Evolutionary conservation across 768 basidiomycete species (phyloP).

Genomic region (Stropharia rugosoannulata): DNA sequence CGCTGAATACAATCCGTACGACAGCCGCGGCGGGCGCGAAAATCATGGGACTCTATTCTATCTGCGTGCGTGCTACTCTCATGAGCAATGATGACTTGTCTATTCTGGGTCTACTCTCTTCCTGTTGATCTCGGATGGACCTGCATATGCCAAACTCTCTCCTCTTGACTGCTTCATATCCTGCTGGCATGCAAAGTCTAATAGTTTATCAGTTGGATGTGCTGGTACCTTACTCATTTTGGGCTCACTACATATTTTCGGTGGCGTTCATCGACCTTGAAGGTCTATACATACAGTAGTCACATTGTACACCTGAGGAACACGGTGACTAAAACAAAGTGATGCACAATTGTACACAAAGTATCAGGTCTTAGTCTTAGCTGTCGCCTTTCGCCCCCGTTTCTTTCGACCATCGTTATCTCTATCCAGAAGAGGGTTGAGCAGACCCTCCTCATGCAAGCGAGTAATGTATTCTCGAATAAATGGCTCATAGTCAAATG

Average conservation of each 20-base stretch:
- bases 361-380: slow-evolving; percentile 1
- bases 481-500: slow-evolving; percentile 66
- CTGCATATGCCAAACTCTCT: too few species aligned
- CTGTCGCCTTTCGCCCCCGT: slow-evolving; percentile 6
- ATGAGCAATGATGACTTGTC: slow-evolving; percentile 21
- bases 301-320: too few species aligned
- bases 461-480: slow-evolving; percentile 34
- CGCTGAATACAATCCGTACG: slow-evolving; percentile 13
- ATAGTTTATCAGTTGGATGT: too few species aligned
- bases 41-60: slow-evolving; percentile 51
- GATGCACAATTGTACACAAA: background rate
- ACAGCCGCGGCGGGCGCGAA: slow-evolving; percentile 41
- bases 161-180: too few species aligned
- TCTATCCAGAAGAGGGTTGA: slow-evolving; percentile 41
- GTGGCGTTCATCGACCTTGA: too few species aligned
- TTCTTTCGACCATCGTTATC: slow-evolving; percentile 32
- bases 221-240: too few species aligned
- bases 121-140: background rate
- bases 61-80: slow-evolving; percentile 40
- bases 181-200: too few species aligned
- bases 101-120: background rate
- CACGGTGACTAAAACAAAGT: too few species aligned
- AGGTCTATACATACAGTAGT: background rate
- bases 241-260: too few species aligned
- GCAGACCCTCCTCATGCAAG: slow-evolving; percentile 45